phyloP scores from a whole-genome alignment of 306 rosid species.

The Malus orientalis region DNA sequence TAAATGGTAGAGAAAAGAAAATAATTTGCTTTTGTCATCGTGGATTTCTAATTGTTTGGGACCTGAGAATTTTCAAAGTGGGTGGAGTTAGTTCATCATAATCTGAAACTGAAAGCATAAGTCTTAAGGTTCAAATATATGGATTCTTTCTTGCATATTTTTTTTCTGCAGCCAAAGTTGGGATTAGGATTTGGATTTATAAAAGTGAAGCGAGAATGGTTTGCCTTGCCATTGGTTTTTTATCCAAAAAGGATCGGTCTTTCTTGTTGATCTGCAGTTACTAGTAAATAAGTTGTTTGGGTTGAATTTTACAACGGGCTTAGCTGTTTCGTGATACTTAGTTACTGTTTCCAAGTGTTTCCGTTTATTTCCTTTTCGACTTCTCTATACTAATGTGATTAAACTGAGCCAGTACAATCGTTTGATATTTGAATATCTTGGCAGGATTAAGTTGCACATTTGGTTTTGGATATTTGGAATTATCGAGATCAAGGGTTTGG shows the following conservation, averaged over 20 bases:
- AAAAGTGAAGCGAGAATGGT: conserved; percentile 12
- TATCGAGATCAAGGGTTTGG: not conserved
- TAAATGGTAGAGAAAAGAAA: not conserved
- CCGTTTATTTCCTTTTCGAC: not conserved
- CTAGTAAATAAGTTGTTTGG: not conserved
- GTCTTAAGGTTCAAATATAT: not conserved
- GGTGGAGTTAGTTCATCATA: not conserved
- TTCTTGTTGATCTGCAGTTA: conserved; percentile 4
- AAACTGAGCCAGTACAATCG: not conserved
- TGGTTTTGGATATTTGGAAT: not conserved
- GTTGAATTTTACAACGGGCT: not conserved
- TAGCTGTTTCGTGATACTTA: not conserved
- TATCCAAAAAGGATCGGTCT: not conserved
- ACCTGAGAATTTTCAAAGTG: not conserved
- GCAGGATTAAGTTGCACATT: not conserved
- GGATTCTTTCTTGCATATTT: not conserved
- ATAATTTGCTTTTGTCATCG: not conserved
- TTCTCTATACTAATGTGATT: conserved; percentile 5
- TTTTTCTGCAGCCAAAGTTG: conserved; percentile 19
- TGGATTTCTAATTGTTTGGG: conserved; percentile 11
- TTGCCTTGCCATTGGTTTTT: not conserved
- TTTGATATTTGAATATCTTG: not conserved
- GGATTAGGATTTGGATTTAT: conserved; percentile 11
- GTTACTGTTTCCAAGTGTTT: not conserved
- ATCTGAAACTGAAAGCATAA: too few relatives aligned